Base-by-base conservation (phyloP, 495 filamentous ascomycete genomes). In the Glarea lozoyensis region DNA sequence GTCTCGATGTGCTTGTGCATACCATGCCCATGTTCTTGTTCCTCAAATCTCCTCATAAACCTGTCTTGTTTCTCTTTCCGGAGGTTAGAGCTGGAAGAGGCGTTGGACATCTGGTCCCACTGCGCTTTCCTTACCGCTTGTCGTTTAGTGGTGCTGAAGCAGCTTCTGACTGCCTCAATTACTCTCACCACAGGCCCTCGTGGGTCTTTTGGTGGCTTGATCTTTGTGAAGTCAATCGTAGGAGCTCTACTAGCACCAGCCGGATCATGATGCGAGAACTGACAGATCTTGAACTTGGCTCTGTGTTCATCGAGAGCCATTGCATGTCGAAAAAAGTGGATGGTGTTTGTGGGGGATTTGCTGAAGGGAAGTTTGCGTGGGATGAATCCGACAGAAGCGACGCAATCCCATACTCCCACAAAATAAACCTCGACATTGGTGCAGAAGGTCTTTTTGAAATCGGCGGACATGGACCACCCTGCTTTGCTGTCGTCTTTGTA, bases 391-490 rank as follows among this genome's bases (percentile, higher is more conserved):
- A 66, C 63, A 37, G 53, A 59, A 4, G 63, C 61, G 7, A 66
- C 63, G 32, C 61, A 60, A 40, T 66, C 63, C 55, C 57, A 66
- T 10, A 63, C 33, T 13, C 63, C 63, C 10, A 66, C 16, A 38
- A 64, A 66, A 42, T 66, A 59, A 10, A 66, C 57, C 20, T 40
- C 33, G 17, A 64, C 61, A 37, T 66, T 45, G 6, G 56, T 60
- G 41, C 60, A 66, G 47, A 66, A 66, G 4, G 61, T 66, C 19
- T 52, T 55, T 37, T 66, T 66, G 54, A 63, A 66, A 15, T 60
- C 53, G 5, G 19, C 45, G 23, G 56, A 60, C 46, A 63, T 53
- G 23, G 60, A 52, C 53, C 53, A 60, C 15, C 63, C 61, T 10
- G 63, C 44, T 6, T 43, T 23, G 1, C 55, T 52, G 25, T 60